A percentile compares a stretch with the other conserved stretches of the same genome.
phyloP scores from a whole-genome alignment of 306 rosid genomes.

The Vigna angularis region DNA sequence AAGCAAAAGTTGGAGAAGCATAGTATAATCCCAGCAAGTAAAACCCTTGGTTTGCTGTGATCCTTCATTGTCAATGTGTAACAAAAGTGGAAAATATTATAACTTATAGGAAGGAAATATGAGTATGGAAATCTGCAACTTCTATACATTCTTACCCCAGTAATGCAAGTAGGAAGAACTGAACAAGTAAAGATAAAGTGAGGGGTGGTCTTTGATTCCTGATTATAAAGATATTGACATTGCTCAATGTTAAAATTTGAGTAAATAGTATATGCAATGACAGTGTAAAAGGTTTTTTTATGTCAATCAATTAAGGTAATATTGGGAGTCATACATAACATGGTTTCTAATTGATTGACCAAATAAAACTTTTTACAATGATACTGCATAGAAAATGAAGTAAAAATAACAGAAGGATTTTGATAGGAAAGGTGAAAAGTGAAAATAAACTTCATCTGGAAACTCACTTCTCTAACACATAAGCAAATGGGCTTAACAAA shows the following conservation, averaged over 20 bases:
- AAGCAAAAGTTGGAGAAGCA: slow-evolving; percentile 82
- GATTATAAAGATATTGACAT: slow-evolving; percentile 25
- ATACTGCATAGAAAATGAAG: not conserved
- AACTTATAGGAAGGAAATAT: slow-evolving; percentile 23
- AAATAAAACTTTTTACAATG: not conserved
- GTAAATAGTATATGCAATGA: not conserved
- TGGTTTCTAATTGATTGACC: not conserved
- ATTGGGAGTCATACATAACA: not conserved
- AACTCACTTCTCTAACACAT: slow-evolving; percentile 73
- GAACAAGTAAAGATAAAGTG: slow-evolving; percentile 62
- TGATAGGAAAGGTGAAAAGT: slow-evolving; percentile 8
- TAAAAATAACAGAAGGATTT: slow-evolving; percentile 2
- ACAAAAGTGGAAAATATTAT: slow-evolving; percentile 3
- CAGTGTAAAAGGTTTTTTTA: not conserved
- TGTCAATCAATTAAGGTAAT: not conserved
- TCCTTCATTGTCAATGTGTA: slow-evolving; percentile 41
- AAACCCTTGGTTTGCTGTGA: slow-evolving; percentile 81
- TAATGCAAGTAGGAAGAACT: slow-evolving; percentile 75
- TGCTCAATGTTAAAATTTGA: slow-evolving; percentile 15
- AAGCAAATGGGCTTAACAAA: slow-evolving; percentile 67
- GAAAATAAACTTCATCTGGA: not conserved
- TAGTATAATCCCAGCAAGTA: slow-evolving; percentile 72
- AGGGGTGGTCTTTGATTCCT: slow-evolving; percentile 79
- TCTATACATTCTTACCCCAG: slow-evolving; percentile 61
- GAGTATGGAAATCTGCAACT: slow-evolving; percentile 3